Percentiles rank a stretch among this genome's conserved stretches.
Evolutionary conservation across 2,329 filamentous ascomycete species (phyloP).

Genomic region (Parastagonospora avenae): DNA sequence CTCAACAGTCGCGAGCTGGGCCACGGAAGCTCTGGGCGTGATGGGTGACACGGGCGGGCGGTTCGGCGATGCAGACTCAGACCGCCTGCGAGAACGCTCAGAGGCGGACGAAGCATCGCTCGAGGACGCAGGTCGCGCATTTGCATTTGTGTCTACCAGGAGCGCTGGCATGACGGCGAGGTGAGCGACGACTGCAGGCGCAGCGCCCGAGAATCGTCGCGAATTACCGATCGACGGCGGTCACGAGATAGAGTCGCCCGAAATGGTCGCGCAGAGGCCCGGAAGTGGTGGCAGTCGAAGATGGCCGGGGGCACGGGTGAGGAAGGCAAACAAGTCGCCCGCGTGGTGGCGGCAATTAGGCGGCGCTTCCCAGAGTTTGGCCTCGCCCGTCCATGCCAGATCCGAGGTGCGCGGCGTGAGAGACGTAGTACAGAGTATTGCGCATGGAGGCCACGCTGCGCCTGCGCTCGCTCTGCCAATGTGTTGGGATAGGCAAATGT

Average conservation of each 20-base stretch:
- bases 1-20: conserved; percentile 41
- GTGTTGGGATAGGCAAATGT: not conserved
- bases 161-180: conserved; percentile 46
- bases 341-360: conserved; percentile 13
- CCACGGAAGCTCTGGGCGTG: conserved; percentile 43
- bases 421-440: conserved; percentile 6
- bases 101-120: conserved; percentile 30
- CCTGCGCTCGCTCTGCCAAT: not conserved
- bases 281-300: not conserved
- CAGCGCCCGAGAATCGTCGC: conserved; percentile 20
- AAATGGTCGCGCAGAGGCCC: conserved; percentile 13
- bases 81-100: conserved; percentile 26
- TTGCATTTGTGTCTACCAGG: conserved; percentile 37
- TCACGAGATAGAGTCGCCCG: conserved; percentile 3
- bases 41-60: conserved; percentile 49
- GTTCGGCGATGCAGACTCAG: conserved; percentile 39
- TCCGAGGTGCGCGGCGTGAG: conserved; percentile 6
- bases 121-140: conserved; percentile 29
- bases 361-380: conserved; percentile 10
- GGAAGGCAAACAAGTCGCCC: not conserved
- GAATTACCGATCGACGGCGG: conserved; percentile 14
- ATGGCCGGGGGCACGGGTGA: not conserved
- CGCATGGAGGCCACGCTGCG: not conserved
- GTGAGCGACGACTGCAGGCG: conserved; percentile 24
- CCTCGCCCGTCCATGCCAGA: conserved; percentile 16